phyloP scores from a whole-genome alignment of 208 protist species.

The Acanthamoeba royreba region DNA sequence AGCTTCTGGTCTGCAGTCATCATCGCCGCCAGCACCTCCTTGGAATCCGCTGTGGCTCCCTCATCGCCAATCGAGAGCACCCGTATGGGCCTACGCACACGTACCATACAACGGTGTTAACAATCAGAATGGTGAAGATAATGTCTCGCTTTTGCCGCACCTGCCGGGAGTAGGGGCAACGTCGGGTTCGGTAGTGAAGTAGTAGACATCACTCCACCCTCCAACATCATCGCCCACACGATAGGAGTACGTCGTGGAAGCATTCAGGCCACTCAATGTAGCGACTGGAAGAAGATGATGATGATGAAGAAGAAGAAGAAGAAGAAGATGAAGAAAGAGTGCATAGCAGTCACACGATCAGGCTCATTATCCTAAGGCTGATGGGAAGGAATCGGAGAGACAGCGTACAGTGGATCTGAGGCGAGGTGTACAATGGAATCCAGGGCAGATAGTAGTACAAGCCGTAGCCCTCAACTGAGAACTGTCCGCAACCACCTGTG shows the following conservation, averaged over 20 bases:
- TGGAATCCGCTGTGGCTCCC: background rate
- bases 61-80: background rate
- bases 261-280: background rate
- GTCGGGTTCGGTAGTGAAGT: background rate
- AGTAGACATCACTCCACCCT: background rate
- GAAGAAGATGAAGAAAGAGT: too few species aligned
- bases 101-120: too few species aligned
- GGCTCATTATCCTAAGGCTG: background rate
- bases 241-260: background rate
- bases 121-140: too few species aligned
- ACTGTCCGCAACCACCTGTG: background rate
- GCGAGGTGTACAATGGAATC: background rate
- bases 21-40: conserved; percentile 5
- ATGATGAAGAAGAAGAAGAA: too few species aligned
- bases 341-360: too few species aligned
- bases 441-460: background rate
- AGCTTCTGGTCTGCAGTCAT: background rate
- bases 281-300: background rate
- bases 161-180: background rate
- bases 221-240: background rate
- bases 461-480: background rate
- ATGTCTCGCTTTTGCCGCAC: too few species aligned
- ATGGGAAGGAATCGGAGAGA: background rate
- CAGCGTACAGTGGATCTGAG: background rate
- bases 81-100: background rate